Evolutionary conservation across 1,284 basidiomycete genomes (phyloP).

Genomic region (Fistulinella cinereoalba): DNA sequence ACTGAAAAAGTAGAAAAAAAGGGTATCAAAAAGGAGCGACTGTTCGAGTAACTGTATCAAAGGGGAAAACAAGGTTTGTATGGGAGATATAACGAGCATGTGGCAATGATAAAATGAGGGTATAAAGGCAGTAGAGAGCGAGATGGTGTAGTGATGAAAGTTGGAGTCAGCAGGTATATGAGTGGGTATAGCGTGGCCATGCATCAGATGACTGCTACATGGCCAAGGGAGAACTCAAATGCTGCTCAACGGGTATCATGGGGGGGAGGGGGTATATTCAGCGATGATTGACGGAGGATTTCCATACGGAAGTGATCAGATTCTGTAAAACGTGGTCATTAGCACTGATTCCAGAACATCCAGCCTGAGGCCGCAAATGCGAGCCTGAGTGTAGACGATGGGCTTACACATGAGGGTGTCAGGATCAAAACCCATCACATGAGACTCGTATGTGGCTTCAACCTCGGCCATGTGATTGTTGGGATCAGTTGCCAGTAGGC

Average conservation of each 20-base stretch:
- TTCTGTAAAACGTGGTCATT: not conserved
- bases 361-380: not conserved
- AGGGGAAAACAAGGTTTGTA: no score
- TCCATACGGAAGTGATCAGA: not conserved
- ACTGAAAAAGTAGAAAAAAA: no score
- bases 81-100: no score
- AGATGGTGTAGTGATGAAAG: no score
- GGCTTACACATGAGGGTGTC: not conserved
- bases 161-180: no score
- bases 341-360: not conserved
- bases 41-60: no score
- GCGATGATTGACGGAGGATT: not conserved
- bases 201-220: not conserved
- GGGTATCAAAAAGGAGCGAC: no score
- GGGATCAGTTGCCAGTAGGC: not conserved
- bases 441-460: not conserved
- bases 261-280: not conserved
- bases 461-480: not conserved
- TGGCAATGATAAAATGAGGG: no score
- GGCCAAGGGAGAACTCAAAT: not conserved
- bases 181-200: no score
- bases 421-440: not conserved
- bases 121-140: no score
- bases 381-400: not conserved
- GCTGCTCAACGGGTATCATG: not conserved